A percentile compares a stretch with the other conserved stretches of the same genome.
These are phyloP conservation scores for Cryphonectria nitschkei DNA, from an alignment of 2,329 filamentous ascomycete species.

Conservation along the genomic window DNA sequence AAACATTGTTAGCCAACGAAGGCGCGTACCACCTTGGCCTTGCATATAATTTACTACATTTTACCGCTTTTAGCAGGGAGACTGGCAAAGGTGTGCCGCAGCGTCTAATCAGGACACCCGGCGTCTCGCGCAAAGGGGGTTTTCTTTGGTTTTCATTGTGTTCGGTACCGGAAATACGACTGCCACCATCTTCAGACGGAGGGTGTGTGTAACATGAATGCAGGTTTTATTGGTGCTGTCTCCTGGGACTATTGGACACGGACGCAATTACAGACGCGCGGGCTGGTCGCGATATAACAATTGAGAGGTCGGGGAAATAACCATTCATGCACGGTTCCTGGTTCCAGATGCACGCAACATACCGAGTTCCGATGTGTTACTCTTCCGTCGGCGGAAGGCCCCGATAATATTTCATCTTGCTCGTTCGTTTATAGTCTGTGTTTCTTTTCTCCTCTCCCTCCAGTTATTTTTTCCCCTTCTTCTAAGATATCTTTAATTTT, in stretches of 20 bases:
- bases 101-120: neutral
- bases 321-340: slow-evolving; percentile 3
- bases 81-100: neutral
- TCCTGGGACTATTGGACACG: neutral
- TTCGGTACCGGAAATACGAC: neutral
- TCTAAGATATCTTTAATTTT: neutral
- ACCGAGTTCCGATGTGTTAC: neutral
- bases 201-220: neutral
- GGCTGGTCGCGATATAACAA: neutral
- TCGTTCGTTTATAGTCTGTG: neutral
- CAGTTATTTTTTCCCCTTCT: neutral
- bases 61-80: neutral
- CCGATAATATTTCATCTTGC: neutral
- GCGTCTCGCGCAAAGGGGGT: neutral
- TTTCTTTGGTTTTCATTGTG: neutral
- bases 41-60: neutral
- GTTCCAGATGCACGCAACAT: neutral
- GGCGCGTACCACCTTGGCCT: neutral
- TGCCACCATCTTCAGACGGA: neutral
- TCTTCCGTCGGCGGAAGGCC: neutral
- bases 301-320: neutral
- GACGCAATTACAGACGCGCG: neutral
- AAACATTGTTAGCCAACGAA: neutral
- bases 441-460: neutral
- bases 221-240: neutral